A percentile compares a stretch with the other conserved stretches of the same genome.
These are phyloP conservation scores for Aspergillus campestris DNA, from an alignment of 495 filamentous ascomycete species.

Conservation along the genomic window DNA sequence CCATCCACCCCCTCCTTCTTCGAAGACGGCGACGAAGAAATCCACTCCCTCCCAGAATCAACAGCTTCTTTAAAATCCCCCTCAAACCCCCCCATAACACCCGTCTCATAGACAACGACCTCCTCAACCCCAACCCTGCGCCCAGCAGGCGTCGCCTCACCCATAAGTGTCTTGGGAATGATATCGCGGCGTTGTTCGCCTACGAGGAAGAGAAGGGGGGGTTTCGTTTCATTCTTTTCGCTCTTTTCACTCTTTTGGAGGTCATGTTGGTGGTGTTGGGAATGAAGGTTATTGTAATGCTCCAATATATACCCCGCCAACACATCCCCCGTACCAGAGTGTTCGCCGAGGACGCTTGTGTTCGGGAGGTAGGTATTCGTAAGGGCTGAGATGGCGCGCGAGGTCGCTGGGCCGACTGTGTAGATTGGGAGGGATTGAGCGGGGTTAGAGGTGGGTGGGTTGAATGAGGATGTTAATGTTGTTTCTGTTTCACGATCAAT, in stretches of 20 bases:
- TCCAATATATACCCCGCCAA: constrained; percentile 68
- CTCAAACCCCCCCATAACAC: constrained; percentile 66
- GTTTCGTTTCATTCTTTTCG: constrained; percentile 26
- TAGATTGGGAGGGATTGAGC: constrained; percentile 54
- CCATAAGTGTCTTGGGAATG: constrained; percentile 72
- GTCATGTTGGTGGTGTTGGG: constrained; percentile 24
- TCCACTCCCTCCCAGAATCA: constrained; percentile 11
- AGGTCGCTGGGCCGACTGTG: constrained; percentile 88
- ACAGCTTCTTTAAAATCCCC: constrained; percentile 46
- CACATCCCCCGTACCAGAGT: constrained; percentile 73
- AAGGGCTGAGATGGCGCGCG: constrained; percentile 57
- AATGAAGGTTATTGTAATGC: constrained; percentile 48
- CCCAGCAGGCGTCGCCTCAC: constrained; percentile 25
- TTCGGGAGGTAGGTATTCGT: constrained; percentile 30
- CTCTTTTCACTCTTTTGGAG: neutral
- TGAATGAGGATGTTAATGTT: neutral
- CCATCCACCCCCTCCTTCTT: too few species aligned
- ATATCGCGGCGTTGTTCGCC: constrained; percentile 81
- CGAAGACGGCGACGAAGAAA: too few species aligned
- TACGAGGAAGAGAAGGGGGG: constrained; percentile 72
- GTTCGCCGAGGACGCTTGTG: constrained; percentile 59
- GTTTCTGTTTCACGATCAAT: neutral
- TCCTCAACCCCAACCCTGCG: constrained; percentile 60
- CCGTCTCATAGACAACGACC: constrained; percentile 76
- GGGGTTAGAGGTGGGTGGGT: constrained; percentile 28